Base-by-base conservation (phyloP, 106 monocot genomes). In the Acanthochlamys bracteata region DNA sequence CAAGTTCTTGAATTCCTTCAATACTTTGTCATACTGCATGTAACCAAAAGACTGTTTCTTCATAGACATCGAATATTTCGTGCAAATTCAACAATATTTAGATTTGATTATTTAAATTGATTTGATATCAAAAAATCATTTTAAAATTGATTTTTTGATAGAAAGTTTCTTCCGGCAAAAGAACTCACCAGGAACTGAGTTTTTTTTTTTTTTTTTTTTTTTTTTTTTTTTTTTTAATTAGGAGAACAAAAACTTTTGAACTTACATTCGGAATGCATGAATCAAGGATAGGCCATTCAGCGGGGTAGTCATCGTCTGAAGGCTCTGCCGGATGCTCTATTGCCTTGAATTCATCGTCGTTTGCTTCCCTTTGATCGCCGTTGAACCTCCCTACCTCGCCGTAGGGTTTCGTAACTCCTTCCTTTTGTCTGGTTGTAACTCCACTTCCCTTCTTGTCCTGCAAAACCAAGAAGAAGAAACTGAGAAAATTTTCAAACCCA, bases 271-370 rank as follows among this genome's bases (percentile, higher is more conserved):
- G 20, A 26, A 60, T 10, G 4, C 45, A 60, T 19, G 60, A 61
- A 60, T 60, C 47, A n/a, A 49, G 49, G 13, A 74, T 16, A 7
- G 78, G 72, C 42, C 53, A 72, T 20, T 43, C 63, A 20, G 45
- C 56, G 3, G 68, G 78, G 25, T 8, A 55, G 49, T 76, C 76
- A 24, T 71, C 70, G 24, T 70, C 57, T 1, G 47, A 24, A 10
- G 78, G 73, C 63, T 78, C 73, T 41, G 55, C 24, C 0, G 78
- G 78, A 41, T 73, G 78, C 57, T 73, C 68, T 17, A 78, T 42
- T 9, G 78, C 73, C 46, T 68, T 69, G 39, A 78, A 69, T 11
- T 78, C 73, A 11, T 12, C 51, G 10, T 59, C 46, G 13, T 39
- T 11, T 20, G 58, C 70, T 2, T 20, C 55, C 42, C 47, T 20